phyloP scores from a whole-genome alignment of 148 eudicot species.

The Heliamphora exappendiculata region DNA sequence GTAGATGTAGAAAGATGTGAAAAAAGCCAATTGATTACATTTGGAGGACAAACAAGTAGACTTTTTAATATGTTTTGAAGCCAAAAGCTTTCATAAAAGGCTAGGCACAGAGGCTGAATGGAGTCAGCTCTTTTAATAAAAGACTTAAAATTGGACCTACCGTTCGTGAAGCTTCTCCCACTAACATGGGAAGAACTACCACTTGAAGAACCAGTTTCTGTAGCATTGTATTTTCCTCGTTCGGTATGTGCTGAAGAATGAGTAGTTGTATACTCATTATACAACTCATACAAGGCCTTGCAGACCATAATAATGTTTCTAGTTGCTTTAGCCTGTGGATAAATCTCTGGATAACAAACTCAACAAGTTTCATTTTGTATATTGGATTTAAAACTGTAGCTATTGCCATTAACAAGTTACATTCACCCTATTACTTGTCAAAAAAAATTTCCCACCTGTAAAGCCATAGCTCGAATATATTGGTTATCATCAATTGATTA shows the following conservation, averaged over 20 bases:
- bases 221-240: neutral
- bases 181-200: neutral
- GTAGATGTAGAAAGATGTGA: too few species aligned
- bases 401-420: neutral
- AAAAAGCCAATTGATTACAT: too few species aligned
- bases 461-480: neutral
- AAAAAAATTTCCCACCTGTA: neutral
- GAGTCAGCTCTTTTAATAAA: neutral
- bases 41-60: too few species aligned
- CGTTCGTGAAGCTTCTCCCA: neutral
- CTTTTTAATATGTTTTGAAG: too few species aligned
- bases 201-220: neutral
- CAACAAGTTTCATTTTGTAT: neutral
- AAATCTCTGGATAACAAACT: neutral
- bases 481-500: neutral
- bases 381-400: neutral
- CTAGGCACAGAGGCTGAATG: neutral
- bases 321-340: neutral
- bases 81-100: too few species aligned
- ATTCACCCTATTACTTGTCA: neutral
- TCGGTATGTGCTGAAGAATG: neutral
- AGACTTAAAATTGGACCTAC: neutral
- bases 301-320: too few species aligned
- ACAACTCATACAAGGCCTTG: too few species aligned
- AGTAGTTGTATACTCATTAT: neutral